Base-by-base conservation (phyloP, 306 rosid species). In the Prunus armeniaca region DNA sequence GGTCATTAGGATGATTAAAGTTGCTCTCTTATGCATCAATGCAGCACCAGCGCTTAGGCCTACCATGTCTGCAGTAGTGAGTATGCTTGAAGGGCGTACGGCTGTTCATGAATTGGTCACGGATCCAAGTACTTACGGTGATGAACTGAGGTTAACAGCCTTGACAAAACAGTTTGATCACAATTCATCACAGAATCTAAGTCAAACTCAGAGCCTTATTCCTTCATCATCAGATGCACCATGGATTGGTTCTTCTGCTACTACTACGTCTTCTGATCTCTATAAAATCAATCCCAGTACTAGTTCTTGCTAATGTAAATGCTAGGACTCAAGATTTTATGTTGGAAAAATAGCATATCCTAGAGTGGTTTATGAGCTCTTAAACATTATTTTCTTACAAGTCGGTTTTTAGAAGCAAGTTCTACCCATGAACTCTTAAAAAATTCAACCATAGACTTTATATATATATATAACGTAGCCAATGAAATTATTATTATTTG, bases 1-100 rank as follows among this genome's bases (percentile, higher is more conserved):
- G 58, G 78, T 17, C 3, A n/a, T 46, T 27, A 6, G 15, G 49
- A 74, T 74, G 69, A 49, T 51, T 1, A 74, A 74, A 49, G 78
- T 74, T 2, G 78, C 78, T 6, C 18, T 74, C 17, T 11, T 74
- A 6, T 74, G 78, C 78, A 74, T 61, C 70, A 74, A 74, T 47
- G 24, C 70, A 12, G 54, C 78, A 6, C 70, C 78, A 11, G 67
- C 71, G 0, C 61, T 74, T 12, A 18, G 78, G 78, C 78, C 78
- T 19, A 62, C 78, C 3, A 74, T 62, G 78, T 74, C 78, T 4
- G 32, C 41, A 47, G 78, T 49, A 19, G 78, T 47, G 78, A 74
- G 78, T 1, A 45, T 74, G 69, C 70, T 74, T 7, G 78, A 74
- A 74, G 78, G 71, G 8, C 8, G 15, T 20, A 64, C 32, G 17